Evolutionary conservation across 106 monocot species (phyloP).

Genomic region (Dendrobium chrysotoxum): DNA sequence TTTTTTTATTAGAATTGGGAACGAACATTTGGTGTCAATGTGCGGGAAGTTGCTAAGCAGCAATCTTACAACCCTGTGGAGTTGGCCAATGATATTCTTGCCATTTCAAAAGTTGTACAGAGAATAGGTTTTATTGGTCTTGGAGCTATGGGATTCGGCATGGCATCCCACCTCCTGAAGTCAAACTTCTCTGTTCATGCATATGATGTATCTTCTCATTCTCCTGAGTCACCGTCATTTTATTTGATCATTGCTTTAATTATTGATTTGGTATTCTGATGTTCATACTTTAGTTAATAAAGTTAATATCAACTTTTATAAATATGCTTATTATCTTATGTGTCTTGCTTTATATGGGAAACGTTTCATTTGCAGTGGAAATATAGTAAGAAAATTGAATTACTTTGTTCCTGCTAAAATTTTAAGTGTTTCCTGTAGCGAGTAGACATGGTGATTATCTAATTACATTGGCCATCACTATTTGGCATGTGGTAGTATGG

Average conservation of each 20-base stretch:
- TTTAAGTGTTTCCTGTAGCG: background rate
- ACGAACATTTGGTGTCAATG: slow-evolving; percentile 58
- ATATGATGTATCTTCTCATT: slow-evolving; percentile 68
- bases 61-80: slow-evolving; percentile 45
- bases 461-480: background rate
- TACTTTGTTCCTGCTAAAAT: background rate
- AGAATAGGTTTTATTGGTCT: slow-evolving; percentile 93
- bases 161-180: slow-evolving; percentile 77
- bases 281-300: background rate
- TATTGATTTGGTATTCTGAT: background rate
- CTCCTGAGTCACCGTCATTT: background rate
- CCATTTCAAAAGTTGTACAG: slow-evolving; percentile 36
- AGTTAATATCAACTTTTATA: background rate
- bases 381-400: background rate
- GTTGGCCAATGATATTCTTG: slow-evolving; percentile 40
- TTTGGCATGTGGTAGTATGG: background rate
- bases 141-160: slow-evolving; percentile 99
- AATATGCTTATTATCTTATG: background rate
- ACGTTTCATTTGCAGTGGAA: background rate
- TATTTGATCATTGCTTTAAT: background rate
- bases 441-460: background rate
- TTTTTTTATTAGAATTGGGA: slow-evolving; percentile 57
- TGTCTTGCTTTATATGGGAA: background rate
- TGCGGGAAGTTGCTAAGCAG: slow-evolving; percentile 47
- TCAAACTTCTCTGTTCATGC: slow-evolving; percentile 65